Evolutionary conservation across 2,329 filamentous ascomycete species (phyloP).

Genomic region (Colletotrichum sp.): DNA sequence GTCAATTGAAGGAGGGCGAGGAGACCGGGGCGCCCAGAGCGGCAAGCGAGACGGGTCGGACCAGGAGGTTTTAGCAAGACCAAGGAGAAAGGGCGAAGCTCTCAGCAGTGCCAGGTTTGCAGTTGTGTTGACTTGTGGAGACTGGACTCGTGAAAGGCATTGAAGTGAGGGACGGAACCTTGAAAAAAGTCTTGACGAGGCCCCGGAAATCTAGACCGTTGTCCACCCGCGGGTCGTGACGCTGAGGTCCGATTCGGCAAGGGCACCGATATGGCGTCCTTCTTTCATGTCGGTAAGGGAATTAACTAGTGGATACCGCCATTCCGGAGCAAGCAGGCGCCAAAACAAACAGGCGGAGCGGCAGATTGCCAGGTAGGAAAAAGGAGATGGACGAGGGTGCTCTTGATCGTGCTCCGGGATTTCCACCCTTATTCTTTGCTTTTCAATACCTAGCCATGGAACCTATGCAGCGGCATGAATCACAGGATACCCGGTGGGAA

Average conservation of each 20-base stretch:
- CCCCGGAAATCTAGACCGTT: background rate
- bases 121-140: background rate
- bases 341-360: slow-evolving; percentile 9
- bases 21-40: background rate
- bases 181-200: background rate
- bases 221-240: background rate
- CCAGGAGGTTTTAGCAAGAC: background rate
- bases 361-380: slow-evolving; percentile 1
- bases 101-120: background rate
- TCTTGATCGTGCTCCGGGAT: background rate
- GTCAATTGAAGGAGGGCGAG: background rate
- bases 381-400: background rate
- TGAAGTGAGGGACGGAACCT: background rate
- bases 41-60: background rate
- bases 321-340: slow-evolving; percentile 4
- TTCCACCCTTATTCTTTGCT: background rate
- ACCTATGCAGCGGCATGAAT: background rate
- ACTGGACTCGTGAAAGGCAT: too few species aligned
- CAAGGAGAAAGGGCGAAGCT: background rate
- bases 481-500: background rate
- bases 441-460: background rate
- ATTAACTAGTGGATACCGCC: slow-evolving; percentile 13
- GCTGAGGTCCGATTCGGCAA: slow-evolving; percentile 14
- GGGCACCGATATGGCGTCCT: background rate
- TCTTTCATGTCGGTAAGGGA: slow-evolving; percentile 17